Evolutionary conservation across 371 early-diverging fungal genomes (phyloP), one percentile per base, ranked within the genome.

Genomic region (Parasitella parasitica): DNA sequence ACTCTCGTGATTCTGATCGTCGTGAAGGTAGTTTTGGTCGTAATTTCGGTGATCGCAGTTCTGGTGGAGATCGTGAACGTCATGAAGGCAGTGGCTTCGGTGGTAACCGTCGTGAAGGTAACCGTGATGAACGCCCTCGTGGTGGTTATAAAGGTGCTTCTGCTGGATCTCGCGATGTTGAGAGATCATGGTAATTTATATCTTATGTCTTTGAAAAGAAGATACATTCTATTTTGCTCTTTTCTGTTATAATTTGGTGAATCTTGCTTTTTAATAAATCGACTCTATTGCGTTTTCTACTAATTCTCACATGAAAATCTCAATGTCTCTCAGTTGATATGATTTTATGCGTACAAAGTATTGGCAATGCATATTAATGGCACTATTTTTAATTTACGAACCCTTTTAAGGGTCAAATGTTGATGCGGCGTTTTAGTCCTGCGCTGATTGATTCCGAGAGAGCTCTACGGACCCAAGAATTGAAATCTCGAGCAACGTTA

Each of bases 101-200:
- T 46, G 32, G 32, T 8, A 6, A 6, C 11, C 57, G 57, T 15
- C 13, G 39, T 20, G 57, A 57, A 36, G 37, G 22, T 22, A 22
- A 46, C 46, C 38, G 38, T 38, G 38, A 20, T 28, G 38, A 51
- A 11, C 59, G 51, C 38, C 11, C 36, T 16, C 62, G 62, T 35
- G 53, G 35, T 11, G 53, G 53, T 46, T 22, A 28, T 52, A 35
- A 54, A 12, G 59, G 59, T 58, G 49, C 54, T 38, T 22, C 50
- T 53, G 48, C 64, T 30, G 65, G 65, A 12, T 12, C 59, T 49
- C 4, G 54, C 15, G 38, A 30, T n/a, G 50, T 20, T 26, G 59
- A 65, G 34, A 65, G 65, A 59, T 48, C 53, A 15, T 60, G 61
- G 61, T 60, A 60, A 52, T 13, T 41, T 22, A 28, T 3, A n/a